Evolutionary conservation across 1,284 basidiomycete species (phyloP).

Genomic region (Fomitopsis pinicola): DNA sequence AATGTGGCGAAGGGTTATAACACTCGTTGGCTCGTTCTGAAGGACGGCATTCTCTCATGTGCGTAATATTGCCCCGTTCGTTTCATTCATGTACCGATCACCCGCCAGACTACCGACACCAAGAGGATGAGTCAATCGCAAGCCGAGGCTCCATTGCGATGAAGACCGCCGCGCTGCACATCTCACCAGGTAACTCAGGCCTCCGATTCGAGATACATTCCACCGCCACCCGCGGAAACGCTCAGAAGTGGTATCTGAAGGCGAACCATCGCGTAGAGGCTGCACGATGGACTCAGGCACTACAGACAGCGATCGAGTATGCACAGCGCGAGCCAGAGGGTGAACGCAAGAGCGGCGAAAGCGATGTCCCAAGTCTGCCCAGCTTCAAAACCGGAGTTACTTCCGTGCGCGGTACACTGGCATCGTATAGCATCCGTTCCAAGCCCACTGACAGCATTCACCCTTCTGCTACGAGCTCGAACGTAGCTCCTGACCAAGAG

Average conservation of each 20-base stretch:
- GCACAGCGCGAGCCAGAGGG: constrained; percentile 28
- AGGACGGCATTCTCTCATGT: constrained; percentile 84
- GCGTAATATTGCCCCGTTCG: constrained; percentile 26
- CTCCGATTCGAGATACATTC: constrained; percentile 84
- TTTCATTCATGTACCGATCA: constrained; percentile 3
- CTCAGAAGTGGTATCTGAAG: constrained; percentile 86
- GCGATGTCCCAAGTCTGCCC: constrained; percentile 25
- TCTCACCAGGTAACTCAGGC: constrained; percentile 48
- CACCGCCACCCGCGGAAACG: constrained; percentile 42
- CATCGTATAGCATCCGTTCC: not conserved
- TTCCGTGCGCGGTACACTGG: not conserved
- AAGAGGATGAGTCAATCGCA: constrained; percentile 88
- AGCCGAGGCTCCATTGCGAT: constrained; percentile 89
- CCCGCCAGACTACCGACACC: constrained; percentile 78
- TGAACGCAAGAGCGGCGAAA: constrained; percentile 28
- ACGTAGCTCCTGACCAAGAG: constrained; percentile 9
- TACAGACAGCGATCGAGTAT: constrained; percentile 74
- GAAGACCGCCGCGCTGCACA: constrained; percentile 70
- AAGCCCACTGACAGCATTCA: constrained; percentile 10
- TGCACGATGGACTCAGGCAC: constrained; percentile 79
- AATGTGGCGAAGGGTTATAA: constrained; percentile 91
- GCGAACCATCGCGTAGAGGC: constrained; percentile 90
- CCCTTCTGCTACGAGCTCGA: constrained; percentile 12
- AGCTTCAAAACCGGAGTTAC: constrained; percentile 6
- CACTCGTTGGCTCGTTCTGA: constrained; percentile 92